Evolutionary conservation across 2,329 filamentous ascomycete genomes (phyloP).

Genomic region (Fusarium lyarnte): DNA sequence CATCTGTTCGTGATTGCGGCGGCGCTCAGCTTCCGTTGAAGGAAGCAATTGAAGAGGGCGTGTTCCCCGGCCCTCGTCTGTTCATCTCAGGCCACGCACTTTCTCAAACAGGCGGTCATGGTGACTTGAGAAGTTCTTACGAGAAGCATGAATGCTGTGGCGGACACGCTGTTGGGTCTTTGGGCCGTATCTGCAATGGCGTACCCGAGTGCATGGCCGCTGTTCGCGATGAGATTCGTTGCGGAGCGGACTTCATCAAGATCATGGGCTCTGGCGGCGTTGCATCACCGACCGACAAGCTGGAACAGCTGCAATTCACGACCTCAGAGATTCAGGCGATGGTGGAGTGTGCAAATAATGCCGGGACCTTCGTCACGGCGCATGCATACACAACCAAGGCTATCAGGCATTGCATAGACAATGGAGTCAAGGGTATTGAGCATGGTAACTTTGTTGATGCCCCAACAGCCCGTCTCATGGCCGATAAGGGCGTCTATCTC

Average conservation of each 20-base stretch:
- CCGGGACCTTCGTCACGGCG: not conserved
- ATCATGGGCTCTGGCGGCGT: not conserved
- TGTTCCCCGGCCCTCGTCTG: slow-evolving; percentile 61
- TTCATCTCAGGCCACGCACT: slow-evolving; percentile 65
- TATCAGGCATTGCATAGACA: slow-evolving; percentile 58
- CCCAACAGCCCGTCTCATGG: not conserved
- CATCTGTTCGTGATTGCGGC: not conserved
- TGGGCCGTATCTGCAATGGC: slow-evolving; percentile 47
- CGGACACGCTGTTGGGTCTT: slow-evolving; percentile 38
- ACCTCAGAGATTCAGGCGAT: not conserved
- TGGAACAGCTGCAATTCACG: not conserved
- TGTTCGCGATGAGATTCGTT: not conserved
- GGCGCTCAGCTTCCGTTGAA: slow-evolving; percentile 60
- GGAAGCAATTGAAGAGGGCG: slow-evolving; percentile 63
- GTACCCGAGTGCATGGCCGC: not conserved
- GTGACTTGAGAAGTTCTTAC: slow-evolving; percentile 58
- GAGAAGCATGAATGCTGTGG: slow-evolving; percentile 54
- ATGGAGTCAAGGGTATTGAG: slow-evolving; percentile 4
- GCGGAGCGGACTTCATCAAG: not conserved
- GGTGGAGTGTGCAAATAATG: not conserved
- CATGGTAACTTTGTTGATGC: not conserved
- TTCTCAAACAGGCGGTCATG: slow-evolving; percentile 67
- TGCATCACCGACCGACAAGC: not conserved
- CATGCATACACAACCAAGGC: slow-evolving; percentile 48
- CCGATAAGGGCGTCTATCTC: not conserved